A percentile compares a stretch with the other conserved stretches of the same genome.
Conservation (phyloP, 768 basidiomycete species). For the Rickenella mellea region DNA sequence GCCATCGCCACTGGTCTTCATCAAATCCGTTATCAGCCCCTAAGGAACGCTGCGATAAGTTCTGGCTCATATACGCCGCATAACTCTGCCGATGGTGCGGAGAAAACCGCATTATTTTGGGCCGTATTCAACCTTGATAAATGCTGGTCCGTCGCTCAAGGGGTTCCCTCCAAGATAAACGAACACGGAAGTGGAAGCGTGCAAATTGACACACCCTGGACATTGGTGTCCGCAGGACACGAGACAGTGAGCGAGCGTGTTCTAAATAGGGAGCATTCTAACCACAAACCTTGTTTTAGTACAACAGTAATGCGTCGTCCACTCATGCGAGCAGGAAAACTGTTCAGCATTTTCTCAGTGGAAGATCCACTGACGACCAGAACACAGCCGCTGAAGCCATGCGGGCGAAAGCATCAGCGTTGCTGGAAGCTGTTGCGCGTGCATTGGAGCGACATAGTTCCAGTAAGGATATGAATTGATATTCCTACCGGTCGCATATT, state of each 20-base stretch:
- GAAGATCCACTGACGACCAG: too few species aligned
- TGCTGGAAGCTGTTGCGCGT: too few species aligned
- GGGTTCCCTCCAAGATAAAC: constrained; percentile 19
- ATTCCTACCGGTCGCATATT: too few species aligned
- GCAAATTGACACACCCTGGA: constrained; percentile 33
- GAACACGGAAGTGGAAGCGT: constrained; percentile 17
- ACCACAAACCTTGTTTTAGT: too few species aligned
- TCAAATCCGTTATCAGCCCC: constrained; percentile 22
- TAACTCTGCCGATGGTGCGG: constrained; percentile 25
- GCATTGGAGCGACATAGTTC: too few species aligned
- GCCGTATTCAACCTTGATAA: constrained; percentile 23
- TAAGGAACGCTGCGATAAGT: not conserved
- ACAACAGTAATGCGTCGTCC: too few species aligned
- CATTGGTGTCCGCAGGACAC: constrained; percentile 22
- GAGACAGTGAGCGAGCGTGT: constrained; percentile 19
- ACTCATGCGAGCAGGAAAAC: too few species aligned
- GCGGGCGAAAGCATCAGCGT: too few species aligned
- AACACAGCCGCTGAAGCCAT: too few species aligned
- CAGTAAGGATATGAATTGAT: too few species aligned
- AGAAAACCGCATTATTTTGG: constrained; percentile 31
- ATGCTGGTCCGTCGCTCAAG: constrained; percentile 19
- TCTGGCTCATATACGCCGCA: constrained; percentile 12
- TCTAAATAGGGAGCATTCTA: too few species aligned
- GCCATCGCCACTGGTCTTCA: constrained; percentile 39
- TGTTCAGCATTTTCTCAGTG: too few species aligned